phyloP scores from a whole-genome alignment of 2,329 filamentous ascomycete genomes.

The Clarireedia monteithiana region DNA sequence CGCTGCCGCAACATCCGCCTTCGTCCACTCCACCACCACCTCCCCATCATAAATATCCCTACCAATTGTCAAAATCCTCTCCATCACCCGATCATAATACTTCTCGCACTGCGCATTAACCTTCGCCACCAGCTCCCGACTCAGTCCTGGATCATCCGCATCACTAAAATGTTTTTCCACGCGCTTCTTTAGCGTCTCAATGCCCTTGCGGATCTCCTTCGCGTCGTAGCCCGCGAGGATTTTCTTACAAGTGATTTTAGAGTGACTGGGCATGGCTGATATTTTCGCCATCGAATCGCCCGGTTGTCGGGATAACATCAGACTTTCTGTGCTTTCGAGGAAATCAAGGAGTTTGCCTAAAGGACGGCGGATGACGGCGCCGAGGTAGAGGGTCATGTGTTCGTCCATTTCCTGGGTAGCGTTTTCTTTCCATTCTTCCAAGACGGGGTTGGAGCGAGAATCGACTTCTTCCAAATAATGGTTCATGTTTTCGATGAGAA shows the following conservation, averaged over 20 bases:
- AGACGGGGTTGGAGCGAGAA: constrained; percentile 60
- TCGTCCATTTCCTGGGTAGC: constrained; percentile 74
- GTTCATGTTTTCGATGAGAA: constrained; percentile 98
- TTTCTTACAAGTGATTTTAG: constrained; percentile 78
- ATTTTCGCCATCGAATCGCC: constrained; percentile 57
- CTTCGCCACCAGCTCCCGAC: constrained; percentile 45
- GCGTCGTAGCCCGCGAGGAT: constrained; percentile 70
- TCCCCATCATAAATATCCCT: constrained; percentile 58
- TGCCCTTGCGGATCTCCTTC: constrained; percentile 82
- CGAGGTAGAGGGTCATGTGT: constrained; percentile 81
- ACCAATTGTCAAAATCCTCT: constrained; percentile 50
- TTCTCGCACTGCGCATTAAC: constrained; percentile 53
- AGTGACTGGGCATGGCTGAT: constrained; percentile 74
- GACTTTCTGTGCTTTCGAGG: constrained; percentile 76
- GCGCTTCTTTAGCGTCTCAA: constrained; percentile 79
- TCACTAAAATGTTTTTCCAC: constrained; percentile 98
- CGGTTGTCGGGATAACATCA: constrained; percentile 49
- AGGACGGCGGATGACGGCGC: constrained; percentile 79
- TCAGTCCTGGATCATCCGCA: constrained; percentile 59
- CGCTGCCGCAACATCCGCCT: constrained; percentile 52
- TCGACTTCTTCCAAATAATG: constrained; percentile 93
- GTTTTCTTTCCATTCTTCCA: constrained; percentile 75
- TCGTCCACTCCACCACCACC: constrained; percentile 58
- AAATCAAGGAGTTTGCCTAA: constrained; percentile 88
- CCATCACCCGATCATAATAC: constrained; percentile 55